Percentiles rank a stretch among this genome's conserved stretches.
Evolutionary conservation across 2,329 filamentous ascomycete species (phyloP).

Genomic region (Sporothrix phasma): DNA sequence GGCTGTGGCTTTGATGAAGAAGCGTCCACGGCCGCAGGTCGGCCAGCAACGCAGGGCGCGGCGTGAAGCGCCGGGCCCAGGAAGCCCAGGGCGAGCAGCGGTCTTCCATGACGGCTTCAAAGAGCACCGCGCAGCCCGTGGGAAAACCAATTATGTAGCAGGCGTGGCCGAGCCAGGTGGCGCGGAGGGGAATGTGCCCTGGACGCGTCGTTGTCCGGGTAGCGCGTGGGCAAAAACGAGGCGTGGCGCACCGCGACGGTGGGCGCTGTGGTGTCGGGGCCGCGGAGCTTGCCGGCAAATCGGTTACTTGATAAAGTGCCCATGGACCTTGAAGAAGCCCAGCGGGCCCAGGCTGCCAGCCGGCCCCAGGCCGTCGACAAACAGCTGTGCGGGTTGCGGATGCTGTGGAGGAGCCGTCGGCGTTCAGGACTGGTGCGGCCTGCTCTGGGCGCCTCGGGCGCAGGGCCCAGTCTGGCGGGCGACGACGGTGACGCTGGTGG

Average conservation of each 20-base stretch:
- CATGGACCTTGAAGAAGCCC: conserved; percentile 20
- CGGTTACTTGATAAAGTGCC: conserved; percentile 22
- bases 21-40: conserved; percentile 66
- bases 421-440: conserved; percentile 39
- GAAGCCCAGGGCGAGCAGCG: conserved; percentile 67
- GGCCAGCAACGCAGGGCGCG: conserved; percentile 61
- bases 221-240: conserved; percentile 52
- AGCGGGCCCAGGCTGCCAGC: neutral
- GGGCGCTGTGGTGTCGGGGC: conserved; percentile 53
- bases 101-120: conserved; percentile 87
- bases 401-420: conserved; percentile 33
- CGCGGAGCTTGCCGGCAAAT: conserved; percentile 32
- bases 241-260: conserved; percentile 59
- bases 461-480: conserved; percentile 10
- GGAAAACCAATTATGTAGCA: conserved; percentile 92
- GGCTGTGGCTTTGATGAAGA: conserved; percentile 79
- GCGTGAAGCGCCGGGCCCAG: conserved; percentile 69
- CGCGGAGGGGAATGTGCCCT: conserved; percentile 44
- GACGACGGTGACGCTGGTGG: conserved; percentile 8
- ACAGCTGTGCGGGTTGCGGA: conserved; percentile 46
- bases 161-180: conserved; percentile 92
- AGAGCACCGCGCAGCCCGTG: conserved; percentile 71
- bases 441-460: conserved; percentile 33
- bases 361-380: conserved; percentile 19
- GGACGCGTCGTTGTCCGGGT: conserved; percentile 26